Percentiles rank a stretch among this genome's conserved stretches.
Conservation (phyloP, 1,139 yeast species). For the Zygosaccharomyces sapae region DNA sequence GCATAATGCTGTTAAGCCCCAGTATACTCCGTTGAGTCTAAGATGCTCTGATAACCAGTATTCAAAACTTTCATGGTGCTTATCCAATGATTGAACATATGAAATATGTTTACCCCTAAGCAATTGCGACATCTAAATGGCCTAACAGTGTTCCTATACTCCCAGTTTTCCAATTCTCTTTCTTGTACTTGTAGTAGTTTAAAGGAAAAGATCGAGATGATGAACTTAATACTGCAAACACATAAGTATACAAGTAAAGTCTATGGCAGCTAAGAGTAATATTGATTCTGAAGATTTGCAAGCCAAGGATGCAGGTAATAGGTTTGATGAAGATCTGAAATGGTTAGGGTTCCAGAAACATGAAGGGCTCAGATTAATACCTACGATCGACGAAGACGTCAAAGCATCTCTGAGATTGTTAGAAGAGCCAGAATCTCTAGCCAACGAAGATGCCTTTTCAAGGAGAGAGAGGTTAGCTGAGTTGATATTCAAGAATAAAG, state of each 20-base stretch:
- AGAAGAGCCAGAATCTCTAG: constrained; percentile 56
- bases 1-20: constrained; percentile 85
- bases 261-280: constrained; percentile 3
- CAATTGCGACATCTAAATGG: constrained; percentile 13
- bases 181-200: neutral
- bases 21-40: constrained; percentile 84
- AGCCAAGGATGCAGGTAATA: constrained; percentile 21
- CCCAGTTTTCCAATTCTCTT: neutral
- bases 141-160: neutral
- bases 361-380: constrained; percentile 40
- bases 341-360: constrained; percentile 29
- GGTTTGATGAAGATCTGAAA: constrained; percentile 27
- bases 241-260: neutral
- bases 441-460: constrained; percentile 59
- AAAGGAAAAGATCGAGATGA: neutral
- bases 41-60: constrained; percentile 91
- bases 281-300: constrained; percentile 17
- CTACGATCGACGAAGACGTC: constrained; percentile 64
- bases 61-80: constrained; percentile 55
- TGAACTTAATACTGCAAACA: neutral
- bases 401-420: constrained; percentile 44
- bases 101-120: constrained; percentile 47
- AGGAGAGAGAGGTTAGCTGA: constrained; percentile 56
- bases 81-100: constrained; percentile 50
- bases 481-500: constrained; percentile 35